Base-by-base conservation (phyloP, 129 eudicot genomes). In the Tagetes erecta region DNA sequence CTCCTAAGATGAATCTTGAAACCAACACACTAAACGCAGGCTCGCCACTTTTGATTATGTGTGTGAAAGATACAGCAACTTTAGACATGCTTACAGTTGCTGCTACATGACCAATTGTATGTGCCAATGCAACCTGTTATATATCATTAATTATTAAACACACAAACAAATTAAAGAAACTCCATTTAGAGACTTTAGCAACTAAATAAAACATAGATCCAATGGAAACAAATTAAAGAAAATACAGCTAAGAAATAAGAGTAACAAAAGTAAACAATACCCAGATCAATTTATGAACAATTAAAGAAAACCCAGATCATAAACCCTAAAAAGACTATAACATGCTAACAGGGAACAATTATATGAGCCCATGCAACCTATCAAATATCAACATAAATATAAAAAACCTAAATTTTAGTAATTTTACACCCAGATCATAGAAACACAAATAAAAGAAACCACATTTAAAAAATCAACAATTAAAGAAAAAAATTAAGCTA, bases 21-120 rank as follows among this genome's bases (percentile, higher is more conserved):
- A 89, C 96, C 80, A 86, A 71, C 49, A 86, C 91, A 39, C 89
- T 89, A 67, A 89, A 88, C 67, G 95, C 95, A 8, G 95, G 95
- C 60, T 88, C 91, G 6, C 91, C 83, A 31, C 95, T 88, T 74
- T 88, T 88, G 71, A 88, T 88, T 37, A 86, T 86, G 79, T 89
- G 91, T 42, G 95, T 86, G 62, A 89, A 89, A 39, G 95, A 89
- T 71, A 89, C 95, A 11, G 95, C 87, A 14, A 86, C 95, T 69
- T 89, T 89, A 8, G 96, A 89, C 96, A 89, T 89, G 84, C 96
- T 89, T 38, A 89, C 89, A 14, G 96, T 89, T 69, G 96, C 96
- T 56, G 96, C 93, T 64, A 88, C 93, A 73, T 88, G 93, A 36
- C 93, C 93, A 62, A 85, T 89, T 70, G 95, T 89, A 77, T 89